phyloP scores from a whole-genome alignment of 2,329 filamentous ascomycete genomes.

The Geoglossum cookeanum region DNA sequence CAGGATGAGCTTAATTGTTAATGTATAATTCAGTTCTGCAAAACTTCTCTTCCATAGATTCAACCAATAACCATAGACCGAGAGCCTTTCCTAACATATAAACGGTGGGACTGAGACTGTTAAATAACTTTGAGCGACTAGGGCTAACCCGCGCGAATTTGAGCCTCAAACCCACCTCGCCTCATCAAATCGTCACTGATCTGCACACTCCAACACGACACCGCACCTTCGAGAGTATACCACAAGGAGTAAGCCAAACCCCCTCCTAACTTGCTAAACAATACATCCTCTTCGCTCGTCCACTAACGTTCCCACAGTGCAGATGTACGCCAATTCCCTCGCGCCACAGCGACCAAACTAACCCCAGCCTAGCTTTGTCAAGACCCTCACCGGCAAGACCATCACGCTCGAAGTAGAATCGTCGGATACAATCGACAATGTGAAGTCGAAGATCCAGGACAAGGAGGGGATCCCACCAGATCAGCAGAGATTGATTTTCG shows the following conservation, averaged over 20 bases:
- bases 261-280: no score
- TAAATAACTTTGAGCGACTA: not conserved
- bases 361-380: conserved; percentile 74
- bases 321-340: conserved; percentile 51
- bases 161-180: not conserved
- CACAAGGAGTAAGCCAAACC: conserved; percentile 26
- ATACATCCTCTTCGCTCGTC: conserved; percentile 9
- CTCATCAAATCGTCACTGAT: not conserved
- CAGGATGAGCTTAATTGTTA: no score
- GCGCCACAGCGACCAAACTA: conserved; percentile 7
- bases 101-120: not conserved
- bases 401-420: conserved; percentile 99
- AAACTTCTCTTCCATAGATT: no score
- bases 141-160: not conserved
- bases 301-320: conserved; percentile 39
- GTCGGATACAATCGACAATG: conserved; percentile 98
- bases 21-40: no score
- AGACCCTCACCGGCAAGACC: conserved; percentile 99
- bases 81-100: not conserved
- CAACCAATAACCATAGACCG: no score
- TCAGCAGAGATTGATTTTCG: conserved; percentile 97
- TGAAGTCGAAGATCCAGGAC: conserved; percentile 99
- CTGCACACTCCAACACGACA: not conserved
- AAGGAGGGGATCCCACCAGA: conserved; percentile 98
- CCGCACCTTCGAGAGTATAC: conserved; percentile 8